Evolutionary conservation across 1,284 basidiomycete species (phyloP).

Genomic region (Boletellus sp.): DNA sequence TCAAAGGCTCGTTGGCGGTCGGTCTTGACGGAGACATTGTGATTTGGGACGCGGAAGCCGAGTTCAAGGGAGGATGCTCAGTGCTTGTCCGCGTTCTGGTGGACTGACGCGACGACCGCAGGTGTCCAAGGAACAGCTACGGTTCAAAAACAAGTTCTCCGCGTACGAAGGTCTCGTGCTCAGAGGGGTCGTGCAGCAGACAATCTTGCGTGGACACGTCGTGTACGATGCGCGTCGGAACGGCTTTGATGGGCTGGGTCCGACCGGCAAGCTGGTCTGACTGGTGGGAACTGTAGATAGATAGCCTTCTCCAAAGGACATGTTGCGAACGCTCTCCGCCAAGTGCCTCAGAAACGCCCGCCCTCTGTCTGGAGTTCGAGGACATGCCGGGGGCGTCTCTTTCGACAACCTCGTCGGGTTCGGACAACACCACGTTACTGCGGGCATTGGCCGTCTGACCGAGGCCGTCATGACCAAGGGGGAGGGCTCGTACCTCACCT

Average conservation of each 20-base stretch:
- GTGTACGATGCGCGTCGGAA: slow-evolving; percentile 51
- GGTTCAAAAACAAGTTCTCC: slow-evolving; percentile 91
- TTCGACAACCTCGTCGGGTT: slow-evolving; percentile 37
- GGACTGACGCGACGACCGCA: slow-evolving; percentile 30
- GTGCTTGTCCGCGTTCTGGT: too few relatives aligned
- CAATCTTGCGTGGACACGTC: slow-evolving; percentile 70
- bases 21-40: slow-evolving; percentile 85
- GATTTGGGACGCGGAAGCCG: slow-evolving; percentile 73
- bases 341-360: neutral
- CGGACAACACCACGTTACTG: slow-evolving; percentile 65
- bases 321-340: slow-evolving; percentile 13
- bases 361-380: too few relatives aligned
- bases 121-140: slow-evolving; percentile 70
- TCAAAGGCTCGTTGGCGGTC: slow-evolving; percentile 69
- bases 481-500: slow-evolving; percentile 71
- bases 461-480: slow-evolving; percentile 77
- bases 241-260: slow-evolving; percentile 34
- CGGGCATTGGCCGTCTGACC: slow-evolving; percentile 63
- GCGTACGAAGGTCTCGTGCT: slow-evolving; percentile 79
- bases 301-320: neutral
- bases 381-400: slow-evolving; percentile 16
- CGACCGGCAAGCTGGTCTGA: slow-evolving; percentile 34
- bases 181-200: slow-evolving; percentile 69
- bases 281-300: neutral
- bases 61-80: slow-evolving; percentile 48